Percentiles rank a stretch among this genome's conserved stretches.
Conservation (phyloP, 192 early-diverging fungal genomes). For the Entophlyctis luteolus region DNA sequence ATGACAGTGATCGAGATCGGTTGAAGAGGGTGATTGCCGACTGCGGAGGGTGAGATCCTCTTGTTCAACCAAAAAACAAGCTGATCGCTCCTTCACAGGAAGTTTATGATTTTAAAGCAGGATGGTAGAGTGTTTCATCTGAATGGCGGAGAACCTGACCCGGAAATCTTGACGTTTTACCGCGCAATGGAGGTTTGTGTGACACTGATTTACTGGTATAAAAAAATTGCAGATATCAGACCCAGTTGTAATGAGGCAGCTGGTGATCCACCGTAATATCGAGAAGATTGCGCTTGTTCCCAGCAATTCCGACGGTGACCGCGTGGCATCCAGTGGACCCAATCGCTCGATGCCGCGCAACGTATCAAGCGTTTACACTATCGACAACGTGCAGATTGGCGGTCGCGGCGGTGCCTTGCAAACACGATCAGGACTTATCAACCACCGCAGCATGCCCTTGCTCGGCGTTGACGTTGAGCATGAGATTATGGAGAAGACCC, state of each 20-base stretch:
- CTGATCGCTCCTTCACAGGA: neutral
- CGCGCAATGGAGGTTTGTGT: slow-evolving; percentile 11
- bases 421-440: neutral
- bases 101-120: slow-evolving; percentile 4
- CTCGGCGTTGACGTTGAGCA: slow-evolving; percentile 27
- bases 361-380: slow-evolving; percentile 33
- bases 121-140: neutral
- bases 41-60: neutral
- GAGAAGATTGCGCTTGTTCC: slow-evolving; percentile 42
- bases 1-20: slow-evolving; percentile 19
- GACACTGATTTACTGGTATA: neutral
- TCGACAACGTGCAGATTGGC: slow-evolving; percentile 38
- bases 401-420: slow-evolving; percentile 36
- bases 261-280: slow-evolving; percentile 39
- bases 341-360: slow-evolving; percentile 32
- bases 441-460: slow-evolving; percentile 30
- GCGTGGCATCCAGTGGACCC: slow-evolving; percentile 17
- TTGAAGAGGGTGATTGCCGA: neutral
- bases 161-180: slow-evolving; percentile 21
- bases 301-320: slow-evolving; percentile 34
- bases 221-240: slow-evolving; percentile 19
- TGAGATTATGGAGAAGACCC: slow-evolving; percentile 16
- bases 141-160: neutral
- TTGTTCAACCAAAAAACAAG: neutral
- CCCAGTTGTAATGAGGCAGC: slow-evolving; percentile 18